Conservation (phyloP, 164 flowering plant species). For the Chloranthus sessilifolius region DNA sequence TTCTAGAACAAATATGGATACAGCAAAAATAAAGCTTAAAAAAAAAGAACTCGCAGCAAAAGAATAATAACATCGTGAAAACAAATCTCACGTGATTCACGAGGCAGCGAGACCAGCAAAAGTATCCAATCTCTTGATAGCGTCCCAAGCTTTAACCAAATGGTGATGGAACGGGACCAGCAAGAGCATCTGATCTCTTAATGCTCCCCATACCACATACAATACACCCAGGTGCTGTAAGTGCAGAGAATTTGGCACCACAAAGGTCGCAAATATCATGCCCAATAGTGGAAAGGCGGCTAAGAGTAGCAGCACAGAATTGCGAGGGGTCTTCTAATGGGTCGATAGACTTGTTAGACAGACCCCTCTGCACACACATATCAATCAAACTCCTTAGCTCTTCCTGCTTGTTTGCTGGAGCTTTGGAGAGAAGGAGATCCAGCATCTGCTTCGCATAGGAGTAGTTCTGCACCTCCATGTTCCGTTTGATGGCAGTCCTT, state of each 20-base stretch:
- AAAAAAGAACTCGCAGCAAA: too few species aligned
- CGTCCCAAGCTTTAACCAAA: too few species aligned
- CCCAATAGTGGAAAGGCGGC: slow-evolving; percentile 96
- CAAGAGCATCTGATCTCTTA: slow-evolving; percentile 88
- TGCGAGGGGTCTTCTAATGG: slow-evolving; percentile 97
- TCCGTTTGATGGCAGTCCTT: slow-evolving; percentile 91
- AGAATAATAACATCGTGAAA: too few species aligned
- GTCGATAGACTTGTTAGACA: slow-evolving; percentile 90
- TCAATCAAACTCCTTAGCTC: slow-evolving; percentile 84
- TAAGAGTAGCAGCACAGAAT: slow-evolving; percentile 93
- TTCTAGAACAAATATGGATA: too few species aligned
- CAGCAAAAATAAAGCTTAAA: too few species aligned
- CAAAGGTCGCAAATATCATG: slow-evolving; percentile 97
- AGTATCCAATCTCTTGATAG: too few species aligned
- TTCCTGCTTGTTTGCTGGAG: slow-evolving; percentile 93
- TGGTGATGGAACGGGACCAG: slow-evolving; percentile 78
- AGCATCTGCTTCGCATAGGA: slow-evolving; percentile 97
- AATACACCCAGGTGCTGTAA: slow-evolving; percentile 88
- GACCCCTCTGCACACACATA: slow-evolving; percentile 86
- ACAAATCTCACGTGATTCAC: too few species aligned
- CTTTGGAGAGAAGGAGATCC: slow-evolving; percentile 87
- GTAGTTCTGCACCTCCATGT: slow-evolving; percentile 96
- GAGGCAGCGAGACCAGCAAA: too few species aligned
- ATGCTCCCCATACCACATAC: slow-evolving; percentile 99
- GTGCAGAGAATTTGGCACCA: slow-evolving; percentile 96